These are phyloP conservation scores for Oryza rufipogon DNA, from an alignment of 176 grass and related monocot species.

Conservation along the genomic window DNA sequence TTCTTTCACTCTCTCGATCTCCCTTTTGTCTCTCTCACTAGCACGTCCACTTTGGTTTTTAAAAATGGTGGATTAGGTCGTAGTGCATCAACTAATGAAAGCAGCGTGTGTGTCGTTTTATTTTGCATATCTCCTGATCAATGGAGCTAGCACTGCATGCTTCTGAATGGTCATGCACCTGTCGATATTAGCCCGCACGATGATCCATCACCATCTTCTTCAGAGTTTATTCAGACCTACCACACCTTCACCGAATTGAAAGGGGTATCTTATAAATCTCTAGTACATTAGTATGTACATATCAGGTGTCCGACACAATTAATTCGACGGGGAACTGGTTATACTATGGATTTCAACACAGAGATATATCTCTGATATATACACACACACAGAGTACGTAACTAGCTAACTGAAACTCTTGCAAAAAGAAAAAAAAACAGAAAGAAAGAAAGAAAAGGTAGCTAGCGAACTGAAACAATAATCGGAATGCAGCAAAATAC, in stretches of 20 bases:
- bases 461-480: not conserved
- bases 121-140: not conserved
- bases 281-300: conserved; percentile 13
- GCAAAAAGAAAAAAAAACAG: not conserved
- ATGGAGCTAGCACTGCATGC: not conserved
- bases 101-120: not conserved
- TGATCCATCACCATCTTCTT: not conserved
- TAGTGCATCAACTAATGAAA: conserved; percentile 16
- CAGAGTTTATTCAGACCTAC: conserved; percentile 9
- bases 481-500: not conserved
- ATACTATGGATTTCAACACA: not conserved
- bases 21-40: not conserved
- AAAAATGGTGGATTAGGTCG: conserved; percentile 28
- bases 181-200: not conserved
- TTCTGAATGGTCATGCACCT: not conserved
- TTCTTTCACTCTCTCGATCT: not conserved
- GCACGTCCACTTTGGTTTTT: conserved; percentile 17
- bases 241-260: not conserved
- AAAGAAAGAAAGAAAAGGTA: not conserved
- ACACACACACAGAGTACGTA: not conserved
- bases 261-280: not conserved
- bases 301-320: conserved; percentile 5
- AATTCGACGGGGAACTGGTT: not conserved
- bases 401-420: not conserved
- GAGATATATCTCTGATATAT: not conserved